Percentiles rank a stretch among this genome's conserved stretches.
These are phyloP conservation scores for Neoboletus brunneissimus DNA, from an alignment of 768 basidiomycete species.

Conservation along the genomic window DNA sequence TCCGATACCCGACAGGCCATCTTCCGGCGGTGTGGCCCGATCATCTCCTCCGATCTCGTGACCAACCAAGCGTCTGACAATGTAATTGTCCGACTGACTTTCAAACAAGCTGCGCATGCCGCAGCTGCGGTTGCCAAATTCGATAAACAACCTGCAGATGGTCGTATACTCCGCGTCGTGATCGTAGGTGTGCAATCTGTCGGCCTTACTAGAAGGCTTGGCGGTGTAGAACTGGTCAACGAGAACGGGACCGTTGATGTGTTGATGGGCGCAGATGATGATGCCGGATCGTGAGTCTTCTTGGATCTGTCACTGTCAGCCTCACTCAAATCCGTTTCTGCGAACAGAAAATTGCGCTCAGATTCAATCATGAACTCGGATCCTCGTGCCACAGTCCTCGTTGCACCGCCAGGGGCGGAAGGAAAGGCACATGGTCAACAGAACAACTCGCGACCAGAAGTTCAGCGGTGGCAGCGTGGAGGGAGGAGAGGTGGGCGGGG, in stretches of 20 bases:
- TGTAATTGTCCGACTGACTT: conserved; percentile 67
- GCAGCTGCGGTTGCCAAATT: conserved; percentile 69
- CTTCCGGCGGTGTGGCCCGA: conserved; percentile 75
- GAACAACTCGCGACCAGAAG: conserved; percentile 22
- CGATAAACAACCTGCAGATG: conserved; percentile 79
- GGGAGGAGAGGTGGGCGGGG: conserved; percentile 23
- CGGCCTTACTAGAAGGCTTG: conserved; percentile 56
- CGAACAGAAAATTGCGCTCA: conserved; percentile 79
- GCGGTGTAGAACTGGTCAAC: conserved; percentile 47
- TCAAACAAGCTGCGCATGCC: conserved; percentile 62
- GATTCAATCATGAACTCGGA: conserved; percentile 61
- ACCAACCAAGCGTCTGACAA: conserved; percentile 27
- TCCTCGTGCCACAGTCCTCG: conserved; percentile 65
- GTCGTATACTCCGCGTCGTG: conserved; percentile 63
- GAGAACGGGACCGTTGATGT: conserved; percentile 43
- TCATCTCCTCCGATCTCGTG: conserved; percentile 41
- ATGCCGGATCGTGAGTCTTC: conserved; percentile 51
- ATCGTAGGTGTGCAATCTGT: conserved; percentile 58
- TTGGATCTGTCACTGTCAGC: too few relatives aligned
- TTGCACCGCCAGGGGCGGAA: conserved; percentile 66
- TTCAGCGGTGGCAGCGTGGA: conserved; percentile 29
- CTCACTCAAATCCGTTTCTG: background rate
- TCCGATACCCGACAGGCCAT: conserved; percentile 47
- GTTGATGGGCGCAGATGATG: conserved; percentile 49
- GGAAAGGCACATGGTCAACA: conserved; percentile 48